phyloP scores from a whole-genome alignment of 176 grass and related monocot species.

The Oryza glumipatula region DNA sequence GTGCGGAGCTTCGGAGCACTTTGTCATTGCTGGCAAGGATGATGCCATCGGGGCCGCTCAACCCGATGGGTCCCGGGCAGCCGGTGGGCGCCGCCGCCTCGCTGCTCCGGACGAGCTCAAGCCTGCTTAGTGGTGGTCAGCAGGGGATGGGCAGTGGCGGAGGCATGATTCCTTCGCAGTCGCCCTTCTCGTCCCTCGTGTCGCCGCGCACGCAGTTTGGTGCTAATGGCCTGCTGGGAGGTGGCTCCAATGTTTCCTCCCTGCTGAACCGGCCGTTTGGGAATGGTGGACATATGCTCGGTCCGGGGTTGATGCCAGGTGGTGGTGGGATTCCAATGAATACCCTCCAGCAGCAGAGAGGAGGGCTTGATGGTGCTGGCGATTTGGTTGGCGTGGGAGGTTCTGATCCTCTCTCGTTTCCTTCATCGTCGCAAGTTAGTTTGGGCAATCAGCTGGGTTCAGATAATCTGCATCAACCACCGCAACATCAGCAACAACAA shows the following conservation, averaged over 20 bases:
- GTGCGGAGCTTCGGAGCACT: neutral
- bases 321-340: constrained; percentile 47
- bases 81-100: constrained; percentile 62
- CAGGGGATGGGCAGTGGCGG: constrained; percentile 44
- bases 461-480: constrained; percentile 55
- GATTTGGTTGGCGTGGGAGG: constrained; percentile 47
- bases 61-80: constrained; percentile 74
- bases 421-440: constrained; percentile 57
- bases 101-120: constrained; percentile 72
- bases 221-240: constrained; percentile 68
- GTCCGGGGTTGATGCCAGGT: constrained; percentile 48
- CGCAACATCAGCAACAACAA: constrained; percentile 53
- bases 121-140: constrained; percentile 64
- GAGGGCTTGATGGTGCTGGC: constrained; percentile 41
- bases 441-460: constrained; percentile 57
- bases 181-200: constrained; percentile 80
- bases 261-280: constrained; percentile 67
- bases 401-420: constrained; percentile 62
- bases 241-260: constrained; percentile 64
- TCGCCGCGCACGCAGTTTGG: constrained; percentile 74
- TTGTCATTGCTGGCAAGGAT: constrained; percentile 51
- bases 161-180: constrained; percentile 57
- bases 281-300: constrained; percentile 47
- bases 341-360: constrained; percentile 61
- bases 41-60: constrained; percentile 79